Evolutionary conservation across 768 basidiomycete species (phyloP).

Genomic region (Cystofilobasidium macerans): DNA sequence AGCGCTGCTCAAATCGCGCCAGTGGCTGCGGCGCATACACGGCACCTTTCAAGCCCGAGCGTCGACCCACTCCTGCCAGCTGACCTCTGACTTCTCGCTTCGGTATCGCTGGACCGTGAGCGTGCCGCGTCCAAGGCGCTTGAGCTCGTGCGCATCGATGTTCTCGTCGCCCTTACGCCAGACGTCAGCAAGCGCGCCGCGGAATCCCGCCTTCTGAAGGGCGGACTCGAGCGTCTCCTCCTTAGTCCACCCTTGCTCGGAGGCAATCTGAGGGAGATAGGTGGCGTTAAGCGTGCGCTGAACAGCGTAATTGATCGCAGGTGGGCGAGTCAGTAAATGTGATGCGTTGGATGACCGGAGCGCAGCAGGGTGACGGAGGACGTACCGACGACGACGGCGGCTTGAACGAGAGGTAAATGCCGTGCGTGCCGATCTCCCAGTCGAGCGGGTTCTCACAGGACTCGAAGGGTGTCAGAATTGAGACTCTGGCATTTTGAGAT

Average conservation of each 20-base stretch:
- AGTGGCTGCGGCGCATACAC: no score
- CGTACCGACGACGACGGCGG: background rate
- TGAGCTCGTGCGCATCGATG: background rate
- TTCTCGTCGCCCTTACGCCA: constrained; percentile 30
- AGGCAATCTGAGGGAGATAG: constrained; percentile 84
- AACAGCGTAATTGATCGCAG: constrained; percentile 27
- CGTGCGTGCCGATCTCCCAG: constrained; percentile 87
- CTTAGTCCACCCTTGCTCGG: constrained; percentile 84
- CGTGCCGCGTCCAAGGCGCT: constrained; percentile 19
- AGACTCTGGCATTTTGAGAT: constrained; percentile 52
- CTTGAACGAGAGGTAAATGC: constrained; percentile 70
- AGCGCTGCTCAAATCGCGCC: no score
- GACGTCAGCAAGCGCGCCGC: constrained; percentile 30
- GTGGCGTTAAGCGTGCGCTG: constrained; percentile 65
- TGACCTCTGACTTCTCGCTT: constrained; percentile 32
- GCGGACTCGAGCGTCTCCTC: constrained; percentile 80
- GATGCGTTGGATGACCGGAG: no score
- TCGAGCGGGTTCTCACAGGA: constrained; percentile 71
- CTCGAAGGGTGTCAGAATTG: constrained; percentile 88
- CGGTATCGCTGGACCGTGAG: constrained; percentile 33
- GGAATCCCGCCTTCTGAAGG: constrained; percentile 78
- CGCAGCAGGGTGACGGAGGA: background rate
- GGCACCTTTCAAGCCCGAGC: constrained; percentile 5
- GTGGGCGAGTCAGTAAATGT: background rate
- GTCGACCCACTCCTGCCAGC: constrained; percentile 32